Evolutionary conservation across 805 yeast species (phyloP).

Genomic region (Kregervanrija delftensis): DNA sequence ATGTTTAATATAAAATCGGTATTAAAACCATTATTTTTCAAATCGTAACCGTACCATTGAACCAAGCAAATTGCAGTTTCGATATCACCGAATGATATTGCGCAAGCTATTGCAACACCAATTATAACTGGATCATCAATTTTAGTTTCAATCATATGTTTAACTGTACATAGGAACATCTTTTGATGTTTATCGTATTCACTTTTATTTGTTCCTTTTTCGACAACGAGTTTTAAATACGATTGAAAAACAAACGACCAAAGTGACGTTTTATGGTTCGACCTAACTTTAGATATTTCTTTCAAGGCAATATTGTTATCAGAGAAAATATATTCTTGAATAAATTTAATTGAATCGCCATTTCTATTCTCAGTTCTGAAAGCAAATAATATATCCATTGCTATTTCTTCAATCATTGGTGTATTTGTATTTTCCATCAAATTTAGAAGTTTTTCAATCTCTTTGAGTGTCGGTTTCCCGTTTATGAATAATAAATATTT

Average conservation of each 20-base stretch:
- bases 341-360: conserved; percentile 26
- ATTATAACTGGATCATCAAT: conserved; percentile 5
- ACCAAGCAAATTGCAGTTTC: conserved; percentile 18
- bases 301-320: conserved; percentile 9
- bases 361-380: conserved; percentile 25
- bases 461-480: conserved; percentile 16
- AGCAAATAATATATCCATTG: conserved; percentile 31
- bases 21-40: conserved; percentile 7
- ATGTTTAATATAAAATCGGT: conserved; percentile 13
- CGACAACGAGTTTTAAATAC: no score
- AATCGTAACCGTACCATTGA: conserved; percentile 18
- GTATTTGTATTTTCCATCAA: conserved; percentile 27
- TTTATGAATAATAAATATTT: conserved; percentile 27
- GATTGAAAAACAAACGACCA: no score
- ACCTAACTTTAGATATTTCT: background rate
- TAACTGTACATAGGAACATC: no score
- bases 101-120: conserved; percentile 1
- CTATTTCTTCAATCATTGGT: conserved; percentile 28
- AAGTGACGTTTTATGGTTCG: no score
- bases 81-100: no score
- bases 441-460: conserved; percentile 25
- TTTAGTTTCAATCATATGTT: conserved; percentile 8
- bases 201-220: no score
- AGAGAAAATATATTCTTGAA: conserved; percentile 22
- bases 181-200: no score